Evolutionary conservation across 768 basidiomycete genomes (phyloP), one percentile per base, ranked within the genome.

Genomic region (Rhizopogon salebrosus): DNA sequence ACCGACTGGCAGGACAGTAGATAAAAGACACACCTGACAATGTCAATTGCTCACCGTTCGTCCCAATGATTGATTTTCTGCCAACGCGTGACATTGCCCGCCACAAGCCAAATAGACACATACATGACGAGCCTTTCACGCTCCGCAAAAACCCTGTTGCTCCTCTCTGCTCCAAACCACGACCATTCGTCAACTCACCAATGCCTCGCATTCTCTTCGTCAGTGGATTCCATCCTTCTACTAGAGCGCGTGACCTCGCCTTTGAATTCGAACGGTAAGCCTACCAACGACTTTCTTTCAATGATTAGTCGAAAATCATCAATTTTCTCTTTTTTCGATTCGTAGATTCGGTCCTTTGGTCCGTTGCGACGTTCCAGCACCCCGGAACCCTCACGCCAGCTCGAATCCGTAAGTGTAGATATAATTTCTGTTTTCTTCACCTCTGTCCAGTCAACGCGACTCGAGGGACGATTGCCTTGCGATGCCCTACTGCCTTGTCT

Each of bases 181-280:
- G 54, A 57, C 60, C 31, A 29, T 49, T 8, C 42, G 41, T 38
- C 26, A 23, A 35, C 13, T 45, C 52, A 27, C 57, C 52, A 38
- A 84, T 88, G 87, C 84, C 85, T 64, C 87, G 90, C 58, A 92
- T 92, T 58, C 79, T 92, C 54, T 93, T 91, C 60, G 90, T 93
- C 41, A 88, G 84, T 62, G 90, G 90, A 18, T 93, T 93, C 63
- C 84, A 89, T 60, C 85, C 87, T 4, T 70, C 80, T n/a, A 92
- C 89, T 3, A 82, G 89, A 22, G 91, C 92, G 8, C 79, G 85
- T 49, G 90, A 92, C 61, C 79, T 94, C 2, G 92, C 92, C 2
- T 89, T 73, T 60, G 90, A 92, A 67, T 93, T 94, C 60, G 92
- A 94, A 77, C 79, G 85, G 91, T 91, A 54, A 41, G 75, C 67